Conservation (phyloP, 2,329 filamentous ascomycete species). For the Penicillium sp. region DNA sequence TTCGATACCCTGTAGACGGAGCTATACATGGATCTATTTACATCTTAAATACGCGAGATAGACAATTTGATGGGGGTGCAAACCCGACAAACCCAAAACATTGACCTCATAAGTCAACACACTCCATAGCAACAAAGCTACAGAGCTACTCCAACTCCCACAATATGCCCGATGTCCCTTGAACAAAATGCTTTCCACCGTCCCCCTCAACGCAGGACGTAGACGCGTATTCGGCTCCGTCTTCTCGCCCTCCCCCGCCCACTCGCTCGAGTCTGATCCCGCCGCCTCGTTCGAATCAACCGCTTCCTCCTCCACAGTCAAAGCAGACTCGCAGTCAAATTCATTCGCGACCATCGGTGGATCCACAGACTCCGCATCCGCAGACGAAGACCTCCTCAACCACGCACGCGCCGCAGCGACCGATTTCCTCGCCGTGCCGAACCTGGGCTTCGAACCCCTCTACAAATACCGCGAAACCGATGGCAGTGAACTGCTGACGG, state of each 20-base stretch:
- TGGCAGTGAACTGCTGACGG: constrained; percentile 29
- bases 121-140: not conserved
- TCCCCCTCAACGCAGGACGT: constrained; percentile 30
- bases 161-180: constrained; percentile 16
- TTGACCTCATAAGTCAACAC: not conserved
- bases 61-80: not conserved
- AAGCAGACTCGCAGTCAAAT: constrained; percentile 16
- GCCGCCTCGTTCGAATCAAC: constrained; percentile 19
- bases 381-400: constrained; percentile 40
- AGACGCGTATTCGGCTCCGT: constrained; percentile 48
- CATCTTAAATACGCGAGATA: no score
- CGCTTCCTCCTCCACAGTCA: constrained; percentile 17
- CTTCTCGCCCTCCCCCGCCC: constrained; percentile 41
- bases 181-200: constrained; percentile 28
- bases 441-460: constrained; percentile 35
- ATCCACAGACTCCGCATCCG: constrained; percentile 12
- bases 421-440: constrained; percentile 40
- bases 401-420: constrained; percentile 45
- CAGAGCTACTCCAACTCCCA: not conserved
- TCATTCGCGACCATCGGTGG: constrained; percentile 12
- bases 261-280: constrained; percentile 26
- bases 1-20: constrained; percentile 1
- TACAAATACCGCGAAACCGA: constrained; percentile 24
- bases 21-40: not conserved
- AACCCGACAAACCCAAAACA: constrained; percentile 3